A percentile compares a stretch with the other conserved stretches of the same genome.
Evolutionary conservation across 1,284 basidiomycete species (phyloP).

Genomic region (Leccinum angustisporum): DNA sequence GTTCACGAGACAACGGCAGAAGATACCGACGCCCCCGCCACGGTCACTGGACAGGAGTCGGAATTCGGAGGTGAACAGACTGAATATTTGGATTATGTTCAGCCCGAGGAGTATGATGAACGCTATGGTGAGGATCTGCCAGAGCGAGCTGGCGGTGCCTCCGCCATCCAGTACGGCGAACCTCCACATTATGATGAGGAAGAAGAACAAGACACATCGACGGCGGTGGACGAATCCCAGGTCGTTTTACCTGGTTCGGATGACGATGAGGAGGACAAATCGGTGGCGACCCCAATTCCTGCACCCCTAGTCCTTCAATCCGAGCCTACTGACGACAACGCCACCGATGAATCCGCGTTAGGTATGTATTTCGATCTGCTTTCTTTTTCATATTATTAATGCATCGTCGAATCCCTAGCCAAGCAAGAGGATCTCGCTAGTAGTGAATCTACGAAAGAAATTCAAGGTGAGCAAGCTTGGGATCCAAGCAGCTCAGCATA

Average conservation of each 20-base stretch:
- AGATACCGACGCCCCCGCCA: constrained; percentile 18
- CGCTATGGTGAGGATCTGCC: constrained; percentile 33
- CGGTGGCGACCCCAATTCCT: constrained; percentile 15
- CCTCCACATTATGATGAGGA: constrained; percentile 25
- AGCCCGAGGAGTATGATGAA: constrained; percentile 34
- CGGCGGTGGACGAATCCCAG: constrained; percentile 21
- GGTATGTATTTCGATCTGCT: constrained; percentile 11
- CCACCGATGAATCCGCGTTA: neutral
- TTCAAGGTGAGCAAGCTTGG: constrained; percentile 13
- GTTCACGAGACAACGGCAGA: constrained; percentile 25
- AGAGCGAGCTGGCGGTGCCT: constrained; percentile 18
- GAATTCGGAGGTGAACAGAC: constrained; percentile 31
- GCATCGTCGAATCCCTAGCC: constrained; percentile 6
- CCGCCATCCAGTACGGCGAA: constrained; percentile 20
- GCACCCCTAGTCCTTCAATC: constrained; percentile 6
- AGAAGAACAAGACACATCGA: constrained; percentile 17
- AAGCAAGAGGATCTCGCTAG: constrained; percentile 2
- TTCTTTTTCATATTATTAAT: constrained; percentile 7
- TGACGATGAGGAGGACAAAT: constrained; percentile 16
- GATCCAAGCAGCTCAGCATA: neutral
- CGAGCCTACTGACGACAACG: neutral
- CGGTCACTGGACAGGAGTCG: constrained; percentile 8
- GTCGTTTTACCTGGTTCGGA: constrained; percentile 12
- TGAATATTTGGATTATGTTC: constrained; percentile 31
- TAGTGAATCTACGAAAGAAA: constrained; percentile 5